phyloP scores from a whole-genome alignment of 208 protist species.

The Herpetomonas samuelpessoai region DNA sequence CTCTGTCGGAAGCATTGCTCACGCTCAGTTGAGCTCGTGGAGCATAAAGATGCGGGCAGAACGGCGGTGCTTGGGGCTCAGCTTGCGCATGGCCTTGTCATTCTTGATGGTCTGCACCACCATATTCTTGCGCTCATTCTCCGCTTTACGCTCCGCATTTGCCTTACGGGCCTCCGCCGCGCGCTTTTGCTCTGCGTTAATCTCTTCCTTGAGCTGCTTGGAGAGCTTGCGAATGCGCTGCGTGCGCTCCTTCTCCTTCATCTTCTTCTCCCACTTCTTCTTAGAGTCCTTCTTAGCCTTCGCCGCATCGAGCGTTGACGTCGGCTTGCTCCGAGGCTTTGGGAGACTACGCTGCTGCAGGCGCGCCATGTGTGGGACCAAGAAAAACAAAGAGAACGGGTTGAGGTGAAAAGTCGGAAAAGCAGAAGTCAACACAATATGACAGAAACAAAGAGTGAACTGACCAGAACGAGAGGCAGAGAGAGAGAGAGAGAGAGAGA shows the following conservation, averaged over 20 bases:
- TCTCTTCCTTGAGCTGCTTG: constrained; percentile 73
- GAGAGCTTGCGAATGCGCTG: constrained; percentile 62
- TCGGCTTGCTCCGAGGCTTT: constrained; percentile 57
- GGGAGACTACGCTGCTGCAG: constrained; percentile 66
- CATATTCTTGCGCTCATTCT: constrained; percentile 91
- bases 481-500: constrained; percentile 2
- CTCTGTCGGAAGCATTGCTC: too few relatives aligned
- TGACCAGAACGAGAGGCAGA: background rate
- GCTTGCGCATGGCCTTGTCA: constrained; percentile 84
- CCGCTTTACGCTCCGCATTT: constrained; percentile 71
- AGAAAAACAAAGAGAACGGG: background rate
- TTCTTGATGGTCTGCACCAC: constrained; percentile 91
- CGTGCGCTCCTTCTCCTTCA: constrained; percentile 65
- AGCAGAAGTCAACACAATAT: too few relatives aligned
- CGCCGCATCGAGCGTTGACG: constrained; percentile 33
- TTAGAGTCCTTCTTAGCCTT: constrained; percentile 44
- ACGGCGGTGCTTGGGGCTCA: constrained; percentile 88
- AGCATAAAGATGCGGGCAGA: constrained; percentile 87
- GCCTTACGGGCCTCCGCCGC: constrained; percentile 76
- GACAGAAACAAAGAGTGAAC: too few relatives aligned
- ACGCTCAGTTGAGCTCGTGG: constrained; percentile 65
- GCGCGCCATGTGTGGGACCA: constrained; percentile 34
- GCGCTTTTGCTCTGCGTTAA: constrained; percentile 80
- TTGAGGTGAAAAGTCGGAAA: background rate
- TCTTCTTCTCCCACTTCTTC: constrained; percentile 79